phyloP scores from a whole-genome alignment of 2,329 filamentous ascomycete species.

The Diatrype stigma region DNA sequence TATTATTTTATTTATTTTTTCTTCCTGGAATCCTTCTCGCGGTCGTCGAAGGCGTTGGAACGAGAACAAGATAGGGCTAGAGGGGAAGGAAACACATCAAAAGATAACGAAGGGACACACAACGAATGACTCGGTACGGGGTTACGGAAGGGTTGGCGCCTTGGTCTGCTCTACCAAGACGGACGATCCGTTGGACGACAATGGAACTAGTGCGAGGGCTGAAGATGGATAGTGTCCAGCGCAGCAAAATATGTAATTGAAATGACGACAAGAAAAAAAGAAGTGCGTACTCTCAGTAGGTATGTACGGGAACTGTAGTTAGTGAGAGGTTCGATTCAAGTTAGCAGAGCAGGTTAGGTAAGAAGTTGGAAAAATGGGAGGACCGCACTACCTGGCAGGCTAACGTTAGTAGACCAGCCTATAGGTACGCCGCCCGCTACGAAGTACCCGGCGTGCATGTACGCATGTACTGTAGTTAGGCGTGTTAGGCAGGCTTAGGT shows the following conservation, averaged over 20 bases:
- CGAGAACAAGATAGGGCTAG: background rate
- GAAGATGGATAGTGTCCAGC: background rate
- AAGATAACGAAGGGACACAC: background rate
- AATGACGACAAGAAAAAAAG: background rate
- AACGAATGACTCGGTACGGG: background rate
- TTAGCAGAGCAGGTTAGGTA: too few relatives aligned
- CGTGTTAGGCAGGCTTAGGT: too few relatives aligned
- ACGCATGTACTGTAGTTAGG: too few relatives aligned
- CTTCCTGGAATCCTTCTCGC: background rate
- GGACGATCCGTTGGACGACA: background rate
- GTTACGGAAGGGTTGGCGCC: background rate
- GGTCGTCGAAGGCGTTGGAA: too few relatives aligned
- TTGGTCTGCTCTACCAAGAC: background rate
- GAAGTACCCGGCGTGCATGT: too few relatives aligned
- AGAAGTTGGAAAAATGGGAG: too few relatives aligned
- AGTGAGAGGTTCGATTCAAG: too few relatives aligned
- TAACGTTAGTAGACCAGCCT: too few relatives aligned
- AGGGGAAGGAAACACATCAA: background rate
- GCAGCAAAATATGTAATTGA: background rate
- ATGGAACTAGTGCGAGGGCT: background rate
- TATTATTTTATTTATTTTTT: background rate
- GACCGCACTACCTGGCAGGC: too few relatives aligned
- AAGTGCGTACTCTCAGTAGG: background rate
- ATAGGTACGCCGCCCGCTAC: too few relatives aligned
- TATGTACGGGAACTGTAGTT: too few relatives aligned